Evolutionary conservation across 441 rosid species (phyloP).

Genomic region (Bruguiera hainesii): DNA sequence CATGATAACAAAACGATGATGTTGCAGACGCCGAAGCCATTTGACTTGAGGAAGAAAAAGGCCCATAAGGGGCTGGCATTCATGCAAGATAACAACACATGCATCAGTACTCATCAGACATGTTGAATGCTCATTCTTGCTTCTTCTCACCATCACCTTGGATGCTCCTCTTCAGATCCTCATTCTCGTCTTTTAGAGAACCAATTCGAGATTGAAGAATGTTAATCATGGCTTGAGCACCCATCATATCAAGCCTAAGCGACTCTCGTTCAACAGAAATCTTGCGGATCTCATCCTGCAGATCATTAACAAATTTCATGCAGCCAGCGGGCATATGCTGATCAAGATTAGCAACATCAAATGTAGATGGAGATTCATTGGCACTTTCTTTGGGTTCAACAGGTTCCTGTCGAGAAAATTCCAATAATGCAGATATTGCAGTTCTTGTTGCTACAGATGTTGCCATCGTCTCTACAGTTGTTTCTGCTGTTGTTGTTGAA

Average conservation of each 20-base stretch:
- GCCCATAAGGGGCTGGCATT: constrained; percentile 10
- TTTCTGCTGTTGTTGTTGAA: constrained; percentile 55
- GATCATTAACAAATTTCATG: constrained; percentile 45
- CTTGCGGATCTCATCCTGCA: constrained; percentile 67
- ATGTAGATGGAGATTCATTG: constrained; percentile 26
- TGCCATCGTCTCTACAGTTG: constrained; percentile 29
- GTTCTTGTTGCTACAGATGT: constrained; percentile 53
- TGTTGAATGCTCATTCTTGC: neutral
- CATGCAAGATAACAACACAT: constrained; percentile 4
- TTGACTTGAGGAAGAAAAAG: neutral
- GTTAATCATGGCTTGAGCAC: constrained; percentile 74
- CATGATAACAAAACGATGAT: constrained; percentile 9
- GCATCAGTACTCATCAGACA: neutral
- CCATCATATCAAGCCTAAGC: constrained; percentile 76
- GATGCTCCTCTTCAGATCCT: constrained; percentile 53
- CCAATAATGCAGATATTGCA: constrained; percentile 68
- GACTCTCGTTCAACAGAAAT: constrained; percentile 69
- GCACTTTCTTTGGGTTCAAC: constrained; percentile 37
- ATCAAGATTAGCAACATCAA: constrained; percentile 32
- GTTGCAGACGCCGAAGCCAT: constrained; percentile 1
- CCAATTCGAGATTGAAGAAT: constrained; percentile 72
- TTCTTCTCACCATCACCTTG: neutral
- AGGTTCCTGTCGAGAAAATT: constrained; percentile 71
- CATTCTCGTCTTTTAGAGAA: constrained; percentile 59
- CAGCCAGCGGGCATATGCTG: constrained; percentile 48